These are phyloP conservation scores for Coemansia sp. DNA, from an alignment of 192 early-diverging fungal genomes.

Conservation along the genomic window DNA sequence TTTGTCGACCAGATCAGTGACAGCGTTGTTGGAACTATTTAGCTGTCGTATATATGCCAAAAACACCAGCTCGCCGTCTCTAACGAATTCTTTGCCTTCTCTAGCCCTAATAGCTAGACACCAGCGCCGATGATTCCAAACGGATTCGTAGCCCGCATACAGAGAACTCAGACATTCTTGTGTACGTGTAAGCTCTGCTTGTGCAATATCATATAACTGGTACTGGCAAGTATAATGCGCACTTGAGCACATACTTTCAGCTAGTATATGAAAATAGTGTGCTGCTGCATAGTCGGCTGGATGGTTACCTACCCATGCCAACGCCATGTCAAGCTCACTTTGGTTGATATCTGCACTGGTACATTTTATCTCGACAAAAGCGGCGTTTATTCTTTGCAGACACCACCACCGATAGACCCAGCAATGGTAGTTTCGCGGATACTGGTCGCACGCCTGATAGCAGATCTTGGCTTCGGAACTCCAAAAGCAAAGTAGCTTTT, in stretches of 20 bases:
- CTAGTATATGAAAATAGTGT: slow-evolving; percentile 39
- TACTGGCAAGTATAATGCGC: background rate
- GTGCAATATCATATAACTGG: slow-evolving; percentile 11
- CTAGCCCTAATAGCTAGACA: slow-evolving; percentile 11
- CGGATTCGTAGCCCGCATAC: slow-evolving; percentile 38
- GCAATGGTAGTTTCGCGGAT: slow-evolving; percentile 53
- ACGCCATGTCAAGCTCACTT: background rate
- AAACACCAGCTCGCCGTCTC: slow-evolving; percentile 12
- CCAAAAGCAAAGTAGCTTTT: slow-evolving; percentile 9
- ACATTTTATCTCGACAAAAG: background rate
- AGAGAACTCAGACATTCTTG: slow-evolving; percentile 9
- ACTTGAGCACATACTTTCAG: slow-evolving; percentile 2
- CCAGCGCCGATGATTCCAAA: slow-evolving; percentile 50
- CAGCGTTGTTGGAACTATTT: background rate
- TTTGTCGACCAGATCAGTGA: slow-evolving; percentile 7
- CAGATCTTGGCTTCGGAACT: slow-evolving; percentile 18
- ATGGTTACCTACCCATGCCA: slow-evolving; percentile 27
- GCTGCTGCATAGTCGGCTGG: slow-evolving; percentile 50
- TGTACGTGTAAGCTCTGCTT: slow-evolving; percentile 19
- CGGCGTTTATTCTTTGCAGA: background rate
- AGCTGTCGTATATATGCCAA: background rate
- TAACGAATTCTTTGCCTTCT: background rate
- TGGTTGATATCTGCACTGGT: background rate
- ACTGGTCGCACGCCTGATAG: slow-evolving; percentile 17
- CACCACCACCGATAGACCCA: slow-evolving; percentile 54